Percentiles rank a stretch among this genome's conserved stretches.
Conservation (phyloP, 2,329 filamentous ascomycete species). For the Aspergillus hortae region DNA sequence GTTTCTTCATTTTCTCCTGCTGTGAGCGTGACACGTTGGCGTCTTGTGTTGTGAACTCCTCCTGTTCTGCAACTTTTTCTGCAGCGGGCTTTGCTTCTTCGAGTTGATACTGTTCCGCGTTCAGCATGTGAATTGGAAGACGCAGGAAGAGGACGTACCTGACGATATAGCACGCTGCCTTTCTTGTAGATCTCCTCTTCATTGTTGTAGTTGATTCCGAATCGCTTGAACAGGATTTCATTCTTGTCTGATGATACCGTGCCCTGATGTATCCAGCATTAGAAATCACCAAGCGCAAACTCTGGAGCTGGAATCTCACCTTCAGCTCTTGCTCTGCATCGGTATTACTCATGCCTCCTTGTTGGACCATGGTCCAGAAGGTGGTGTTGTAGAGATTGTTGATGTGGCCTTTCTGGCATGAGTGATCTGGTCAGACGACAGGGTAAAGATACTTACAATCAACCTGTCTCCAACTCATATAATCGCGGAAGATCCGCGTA, state of each 20-base stretch:
- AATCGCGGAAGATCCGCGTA: constrained; percentile 79
- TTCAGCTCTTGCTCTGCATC: constrained; percentile 79
- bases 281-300: background rate
- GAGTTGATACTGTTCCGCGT: constrained; percentile 59
- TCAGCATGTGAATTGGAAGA: background rate
- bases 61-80: constrained; percentile 24
- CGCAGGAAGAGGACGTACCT: constrained; percentile 48
- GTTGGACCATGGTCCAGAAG: constrained; percentile 84
- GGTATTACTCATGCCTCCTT: constrained; percentile 69
- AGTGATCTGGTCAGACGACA: background rate
- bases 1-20: constrained; percentile 76
- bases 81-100: constrained; percentile 51
- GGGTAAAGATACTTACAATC: constrained; percentile 64
- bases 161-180: constrained; percentile 83
- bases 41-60: constrained; percentile 32
- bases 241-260: constrained; percentile 87
- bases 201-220: constrained; percentile 96
- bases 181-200: constrained; percentile 91
- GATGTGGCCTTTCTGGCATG: constrained; percentile 69
- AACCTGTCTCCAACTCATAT: constrained; percentile 94
- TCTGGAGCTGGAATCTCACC: constrained; percentile 41
- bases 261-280: constrained; percentile 53
- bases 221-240: constrained; percentile 85
- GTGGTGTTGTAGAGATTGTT: constrained; percentile 99
- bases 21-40: constrained; percentile 70